These are phyloP conservation scores for Caryopteris hybrid DNA, from an alignment of 305 asterid species.

Conservation along the genomic window DNA sequence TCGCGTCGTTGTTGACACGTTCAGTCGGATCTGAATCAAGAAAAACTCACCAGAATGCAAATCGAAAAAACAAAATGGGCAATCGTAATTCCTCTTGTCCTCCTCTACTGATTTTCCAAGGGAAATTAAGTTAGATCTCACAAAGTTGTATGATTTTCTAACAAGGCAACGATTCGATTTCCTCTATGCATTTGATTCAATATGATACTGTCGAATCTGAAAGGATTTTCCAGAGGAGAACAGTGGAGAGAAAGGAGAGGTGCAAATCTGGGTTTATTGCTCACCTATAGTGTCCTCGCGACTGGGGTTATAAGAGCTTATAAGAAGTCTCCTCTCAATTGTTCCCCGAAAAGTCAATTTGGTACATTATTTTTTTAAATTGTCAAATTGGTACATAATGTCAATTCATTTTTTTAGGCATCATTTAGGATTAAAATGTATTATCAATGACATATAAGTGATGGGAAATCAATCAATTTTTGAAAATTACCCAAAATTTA, in stretches of 20 bases:
- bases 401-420: too few relatives aligned
- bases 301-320: conserved; percentile 8
- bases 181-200: conserved; percentile 16
- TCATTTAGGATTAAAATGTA: too few relatives aligned
- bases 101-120: background rate
- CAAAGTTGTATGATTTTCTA: conserved; percentile 1
- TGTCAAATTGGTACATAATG: too few relatives aligned
- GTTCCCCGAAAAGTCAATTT: conserved; percentile 1
- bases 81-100: background rate
- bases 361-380: background rate
- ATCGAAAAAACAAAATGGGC: conserved; percentile 9
- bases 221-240: background rate
- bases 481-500: too few relatives aligned
- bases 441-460: too few relatives aligned
- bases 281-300: conserved; percentile 20
- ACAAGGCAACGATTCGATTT: background rate
- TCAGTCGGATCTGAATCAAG: conserved; percentile 35
- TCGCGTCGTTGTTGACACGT: conserved; percentile 25
- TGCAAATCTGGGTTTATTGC: conserved; percentile 41
- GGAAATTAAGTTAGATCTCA: conserved; percentile 21
- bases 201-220: conserved; percentile 16
- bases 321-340: conserved; percentile 2
- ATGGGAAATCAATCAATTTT: too few relatives aligned
- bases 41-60: background rate
- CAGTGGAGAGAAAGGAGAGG: conserved; percentile 8